Base-by-base conservation (phyloP, 768 basidiomycete species). In the Serendipita sp. region DNA sequence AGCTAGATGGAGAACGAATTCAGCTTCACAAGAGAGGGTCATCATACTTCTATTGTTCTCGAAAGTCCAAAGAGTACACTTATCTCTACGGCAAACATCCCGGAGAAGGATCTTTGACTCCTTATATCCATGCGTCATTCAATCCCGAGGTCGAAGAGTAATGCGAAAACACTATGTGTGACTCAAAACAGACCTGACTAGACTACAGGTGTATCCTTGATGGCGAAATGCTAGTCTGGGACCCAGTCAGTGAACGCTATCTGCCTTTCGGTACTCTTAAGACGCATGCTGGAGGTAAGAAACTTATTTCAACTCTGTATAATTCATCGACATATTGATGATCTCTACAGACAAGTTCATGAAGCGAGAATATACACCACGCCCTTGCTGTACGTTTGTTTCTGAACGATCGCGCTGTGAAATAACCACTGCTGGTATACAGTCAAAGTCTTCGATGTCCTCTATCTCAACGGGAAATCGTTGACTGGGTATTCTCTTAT, bases 211-310 rank as follows among this genome's bases (percentile, higher is more conserved):
- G 95, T 68, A 90, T 98, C 53, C 73, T 99, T 13, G 96, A 99
- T 68, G 96, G 96, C 0, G 96, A 99, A 73, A 98, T 99, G 95
- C 76, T 99, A 36, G 95, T 97, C 2, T 98, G 89, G 88, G 96
- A 98, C 73, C 95, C 95, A 0, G 78, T 87, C 2, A 85, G 90
- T 0, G 86, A 87, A 69, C 83, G 89, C 23, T 89, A 91, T 70
- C 76, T 96, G 18, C 91, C 95, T 0, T 98, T 99, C 66, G 96
- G 96, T 1, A 88, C 84, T 0, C 76, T 99, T 60, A 99, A 99
- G 74, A 90, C 92, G 0, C 91, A 92, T 46, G 94, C 94, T 0
- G 76, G 87, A 15, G 88, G 91, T 91, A 65, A 45, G 77, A 66
- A 10, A 10, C 16, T n/a, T 34, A 0, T 13, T 11, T 60, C 40